Base-by-base conservation (phyloP, 345 rosid genomes). In the Acer saccharum region DNA sequence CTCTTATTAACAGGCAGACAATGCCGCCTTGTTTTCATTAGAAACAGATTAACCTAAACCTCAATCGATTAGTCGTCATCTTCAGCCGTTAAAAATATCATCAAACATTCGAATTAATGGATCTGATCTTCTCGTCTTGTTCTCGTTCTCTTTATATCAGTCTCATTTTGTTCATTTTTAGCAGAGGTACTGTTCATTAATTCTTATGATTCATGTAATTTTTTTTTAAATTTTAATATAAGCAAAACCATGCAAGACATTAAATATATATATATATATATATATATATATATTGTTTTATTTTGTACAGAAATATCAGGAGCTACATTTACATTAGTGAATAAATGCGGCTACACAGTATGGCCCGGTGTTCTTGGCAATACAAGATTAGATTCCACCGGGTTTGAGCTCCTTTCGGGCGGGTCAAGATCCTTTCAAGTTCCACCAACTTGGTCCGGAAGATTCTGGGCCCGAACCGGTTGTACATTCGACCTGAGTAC, bases 281-380 rank as follows among this genome's bases (percentile, higher is more conserved):
- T 35, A 2, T 2, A 12, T 50, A 4, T 50, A 4, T 35, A 4
- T 35, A 4, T 35, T 35, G 39, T 48, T 9, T 43, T 43, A 50
- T 41, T 44, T 14, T 74, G 25, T 65, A 16, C 81, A 92, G 94
- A 87, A 25, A 80, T 72, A 29, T 76, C 80, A 46, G 90, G 92
- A 69, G 84, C 94, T 23, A 87, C 92, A 21, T 87, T 92, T 63
- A 89, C 88, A 6, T 11, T 89, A 0, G 73, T 85, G 10, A 92
- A 92, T 71, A 83, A 87, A 73, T 92, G 97, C 73, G 85, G 83
- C 70, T 83, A 85, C 81, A 83, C 90, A 17, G 86, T 92, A 46
- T 92, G 97, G 97, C 94, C 97, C 0, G 97, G 97, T 1, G 82
- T 88, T 32, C 88, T 92, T 20, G 93, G 93, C 44, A 92, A 87